phyloP scores from a whole-genome alignment of 2,329 filamentous ascomycete genomes.

The Alternaria brassicae region DNA sequence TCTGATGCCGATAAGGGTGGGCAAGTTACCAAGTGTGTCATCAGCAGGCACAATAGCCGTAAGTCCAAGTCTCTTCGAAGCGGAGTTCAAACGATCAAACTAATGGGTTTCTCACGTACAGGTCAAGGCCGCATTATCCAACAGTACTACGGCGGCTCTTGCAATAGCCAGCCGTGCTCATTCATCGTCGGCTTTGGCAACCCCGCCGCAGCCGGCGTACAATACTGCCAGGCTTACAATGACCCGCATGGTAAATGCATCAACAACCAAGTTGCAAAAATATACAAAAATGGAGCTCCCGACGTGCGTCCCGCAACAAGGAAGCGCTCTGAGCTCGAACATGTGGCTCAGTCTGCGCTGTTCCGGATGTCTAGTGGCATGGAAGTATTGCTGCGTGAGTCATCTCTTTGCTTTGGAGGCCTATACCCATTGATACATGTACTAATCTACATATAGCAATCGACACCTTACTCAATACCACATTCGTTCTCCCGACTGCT shows the following conservation, averaged over 20 bases:
- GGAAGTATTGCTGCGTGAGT: background rate
- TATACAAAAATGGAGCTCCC: background rate
- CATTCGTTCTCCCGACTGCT: background rate
- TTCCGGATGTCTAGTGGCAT: background rate
- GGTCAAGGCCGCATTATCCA: background rate
- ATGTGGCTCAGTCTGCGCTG: background rate
- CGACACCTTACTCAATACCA: background rate
- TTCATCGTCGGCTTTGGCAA: background rate
- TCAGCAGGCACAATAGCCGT: background rate
- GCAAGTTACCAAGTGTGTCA: background rate
- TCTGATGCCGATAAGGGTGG: background rate
- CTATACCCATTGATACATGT: background rate
- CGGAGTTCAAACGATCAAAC: background rate
- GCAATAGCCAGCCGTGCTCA: background rate
- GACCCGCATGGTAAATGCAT: background rate
- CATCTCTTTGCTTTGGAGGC: too few species aligned
- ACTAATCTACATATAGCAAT: background rate
- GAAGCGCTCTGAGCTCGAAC: background rate
- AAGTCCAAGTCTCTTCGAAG: background rate
- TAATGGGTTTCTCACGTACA: background rate
- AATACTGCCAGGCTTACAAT: background rate
- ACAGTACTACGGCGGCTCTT: background rate
- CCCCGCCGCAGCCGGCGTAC: background rate
- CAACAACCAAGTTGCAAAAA: background rate
- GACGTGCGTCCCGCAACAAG: background rate